A percentile compares a stretch with the other conserved stretches of the same genome.
Conservation (phyloP, 2,329 filamentous ascomycete genomes). For the Verticillium zaregamsianum region DNA sequence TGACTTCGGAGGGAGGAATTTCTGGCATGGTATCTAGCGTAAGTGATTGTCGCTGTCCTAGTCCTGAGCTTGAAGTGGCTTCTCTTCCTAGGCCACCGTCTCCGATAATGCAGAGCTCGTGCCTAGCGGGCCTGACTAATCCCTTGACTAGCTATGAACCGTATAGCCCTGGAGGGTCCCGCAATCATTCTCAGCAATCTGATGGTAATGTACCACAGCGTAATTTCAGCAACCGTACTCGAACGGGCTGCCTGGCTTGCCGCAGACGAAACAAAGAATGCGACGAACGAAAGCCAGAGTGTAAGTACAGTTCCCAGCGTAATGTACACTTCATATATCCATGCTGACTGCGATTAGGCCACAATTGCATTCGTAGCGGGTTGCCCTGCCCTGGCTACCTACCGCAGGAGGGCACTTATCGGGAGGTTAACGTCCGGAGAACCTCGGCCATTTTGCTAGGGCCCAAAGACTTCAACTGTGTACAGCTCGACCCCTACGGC, state of each 20-base stretch:
- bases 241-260: conserved; percentile 93
- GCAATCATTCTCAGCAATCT: not conserved
- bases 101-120: not conserved
- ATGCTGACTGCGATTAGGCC: not conserved
- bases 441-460: not conserved
- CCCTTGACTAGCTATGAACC: too few relatives aligned
- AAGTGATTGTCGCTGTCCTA: not conserved
- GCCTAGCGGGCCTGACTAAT: too few relatives aligned
- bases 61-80: not conserved
- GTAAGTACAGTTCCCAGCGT: not conserved
- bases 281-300: conserved; percentile 59
- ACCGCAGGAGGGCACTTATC: not conserved
- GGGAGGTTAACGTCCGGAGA: not conserved
- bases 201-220: conserved; percentile 55
- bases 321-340: not conserved
- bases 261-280: conserved; percentile 95
- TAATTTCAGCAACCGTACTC: conserved; percentile 91
- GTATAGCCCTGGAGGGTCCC: not conserved
- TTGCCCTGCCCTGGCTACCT: not conserved
- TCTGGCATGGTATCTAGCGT: not conserved
- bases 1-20: not conserved
- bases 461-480: not conserved
- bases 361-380: not conserved
- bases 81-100: not conserved
- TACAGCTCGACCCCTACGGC: not conserved